Evolutionary conservation across 169 alveolate genomes (phyloP), one percentile per base, ranked within the genome.

Genomic region (Prorocentrum cordatum): DNA sequence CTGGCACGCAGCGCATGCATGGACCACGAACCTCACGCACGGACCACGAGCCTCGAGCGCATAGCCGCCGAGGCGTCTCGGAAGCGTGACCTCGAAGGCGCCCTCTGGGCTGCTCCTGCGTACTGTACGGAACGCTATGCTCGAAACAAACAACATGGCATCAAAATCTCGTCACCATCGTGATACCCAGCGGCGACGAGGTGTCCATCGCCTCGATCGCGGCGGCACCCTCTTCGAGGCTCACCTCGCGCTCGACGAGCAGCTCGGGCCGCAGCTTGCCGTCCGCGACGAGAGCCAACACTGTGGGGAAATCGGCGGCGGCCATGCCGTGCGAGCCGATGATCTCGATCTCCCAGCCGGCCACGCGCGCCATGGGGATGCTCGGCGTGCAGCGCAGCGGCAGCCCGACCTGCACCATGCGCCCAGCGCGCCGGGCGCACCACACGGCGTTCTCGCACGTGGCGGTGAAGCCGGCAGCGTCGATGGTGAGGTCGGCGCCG

Each of bases 311-410:
- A 33, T 77, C 88, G 20, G 62, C 26, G 29, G 88, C 88, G 2
- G 88, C 88, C 42, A 77, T 29, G 62, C 88, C 88, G 6, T 77
- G 88, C 16, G 88, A 77, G 66, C 88, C 88, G 12, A 77, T 77
- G 64, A 77, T 77, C 33, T 77, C 88, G 67, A 77, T 77, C 88
- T 77, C 88, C 42, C 36, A 75, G 75, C 62, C 62, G 3, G 88
- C 88, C 10, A 77, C 88, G 71, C 88, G 36, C 4, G 88, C 88
- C 88, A 77, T 77, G 0, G 88, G 88, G 18, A 77, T 27, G 32
- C 73, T 31, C 3, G 88, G 88, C 66, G 68, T 70, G 26, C 82
- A 59, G 39, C 39, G 82, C 24, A 39, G 22, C 22, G 67, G 64
- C 2, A 77, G 67, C 4, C 88, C 88, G 20, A 77, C 88, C 47